Evolutionary conservation across 805 yeast genomes (phyloP).

Genomic region (Cyberlindnera euphorbiiphila): DNA sequence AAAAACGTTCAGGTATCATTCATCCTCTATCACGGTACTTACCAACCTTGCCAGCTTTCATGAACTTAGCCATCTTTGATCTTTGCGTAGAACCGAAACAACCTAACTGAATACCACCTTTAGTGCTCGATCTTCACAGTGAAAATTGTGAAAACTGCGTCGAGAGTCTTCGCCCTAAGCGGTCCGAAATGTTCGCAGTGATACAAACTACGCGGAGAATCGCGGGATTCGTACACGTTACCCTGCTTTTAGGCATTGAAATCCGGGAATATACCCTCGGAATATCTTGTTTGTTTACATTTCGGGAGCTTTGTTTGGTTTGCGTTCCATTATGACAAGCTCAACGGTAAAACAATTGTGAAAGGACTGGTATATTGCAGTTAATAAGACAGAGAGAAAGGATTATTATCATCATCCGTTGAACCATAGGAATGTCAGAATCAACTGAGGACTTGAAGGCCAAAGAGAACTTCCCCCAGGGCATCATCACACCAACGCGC

Average conservation of each 20-base stretch:
- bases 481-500: slow-evolving; percentile 14
- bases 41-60: slow-evolving; percentile 95
- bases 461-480: slow-evolving; percentile 21
- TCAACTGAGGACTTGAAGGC: neutral
- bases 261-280: no score
- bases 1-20: neutral
- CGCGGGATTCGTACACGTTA: neutral
- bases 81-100: slow-evolving; percentile 6
- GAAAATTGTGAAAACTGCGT: slow-evolving; percentile 26
- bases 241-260: no score
- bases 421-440: neutral
- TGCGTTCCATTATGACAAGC: neutral
- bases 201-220: slow-evolving; percentile 17
- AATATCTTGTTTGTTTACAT: neutral
- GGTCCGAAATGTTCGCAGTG: slow-evolving; percentile 25
- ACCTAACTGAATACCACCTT: slow-evolving; percentile 3
- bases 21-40: slow-evolving; percentile 39
- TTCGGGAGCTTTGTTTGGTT: slow-evolving; percentile 15
- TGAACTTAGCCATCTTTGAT: slow-evolving; percentile 89
- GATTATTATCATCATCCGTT: no score
- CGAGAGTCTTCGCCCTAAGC: slow-evolving; percentile 16
- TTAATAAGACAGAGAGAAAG: no score
- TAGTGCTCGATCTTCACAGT: slow-evolving; percentile 12
- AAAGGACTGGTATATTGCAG: no score
- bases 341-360: no score